phyloP scores from a whole-genome alignment of 176 grass and related monocot genomes.

The Alopecurus myosuroides region DNA sequence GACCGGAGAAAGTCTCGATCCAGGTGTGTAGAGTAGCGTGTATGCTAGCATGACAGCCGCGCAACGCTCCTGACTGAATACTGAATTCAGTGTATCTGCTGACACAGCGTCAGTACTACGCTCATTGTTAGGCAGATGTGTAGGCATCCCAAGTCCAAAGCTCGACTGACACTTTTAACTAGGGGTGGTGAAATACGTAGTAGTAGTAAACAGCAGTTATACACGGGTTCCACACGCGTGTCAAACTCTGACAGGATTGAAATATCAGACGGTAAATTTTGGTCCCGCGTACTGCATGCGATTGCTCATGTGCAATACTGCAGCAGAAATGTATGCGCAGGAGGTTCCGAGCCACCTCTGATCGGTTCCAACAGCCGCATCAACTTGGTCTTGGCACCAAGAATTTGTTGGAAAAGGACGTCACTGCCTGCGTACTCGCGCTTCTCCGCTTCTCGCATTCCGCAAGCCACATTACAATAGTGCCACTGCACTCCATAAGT shows the following conservation, averaged over 20 bases:
- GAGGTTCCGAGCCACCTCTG: too few relatives aligned
- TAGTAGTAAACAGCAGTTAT: too few relatives aligned
- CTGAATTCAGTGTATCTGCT: slow-evolving; percentile 9
- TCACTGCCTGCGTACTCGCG: slow-evolving; percentile 23
- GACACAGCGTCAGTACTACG: neutral
- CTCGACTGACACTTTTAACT: too few relatives aligned
- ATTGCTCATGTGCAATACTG: too few relatives aligned
- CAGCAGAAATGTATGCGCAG: too few relatives aligned
- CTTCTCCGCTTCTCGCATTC: neutral
- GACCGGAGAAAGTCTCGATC: neutral
- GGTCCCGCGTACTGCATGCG: too few relatives aligned
- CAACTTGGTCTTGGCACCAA: slow-evolving; percentile 1
- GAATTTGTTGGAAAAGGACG: slow-evolving; percentile 2
- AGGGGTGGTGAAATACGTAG: too few relatives aligned
- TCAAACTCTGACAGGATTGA: too few relatives aligned
- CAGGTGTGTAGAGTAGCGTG: neutral
- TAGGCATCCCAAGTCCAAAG: too few relatives aligned
- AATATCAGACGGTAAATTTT: too few relatives aligned
- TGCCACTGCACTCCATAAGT: neutral
- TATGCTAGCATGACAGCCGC: neutral
- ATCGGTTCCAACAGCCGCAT: neutral
- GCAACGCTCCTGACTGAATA: neutral
- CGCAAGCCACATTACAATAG: slow-evolving; percentile 1
- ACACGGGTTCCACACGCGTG: too few relatives aligned
- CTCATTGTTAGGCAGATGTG: too few relatives aligned